Conservation (phyloP, 2,329 filamentous ascomycete species). For the Capronia coronata region DNA sequence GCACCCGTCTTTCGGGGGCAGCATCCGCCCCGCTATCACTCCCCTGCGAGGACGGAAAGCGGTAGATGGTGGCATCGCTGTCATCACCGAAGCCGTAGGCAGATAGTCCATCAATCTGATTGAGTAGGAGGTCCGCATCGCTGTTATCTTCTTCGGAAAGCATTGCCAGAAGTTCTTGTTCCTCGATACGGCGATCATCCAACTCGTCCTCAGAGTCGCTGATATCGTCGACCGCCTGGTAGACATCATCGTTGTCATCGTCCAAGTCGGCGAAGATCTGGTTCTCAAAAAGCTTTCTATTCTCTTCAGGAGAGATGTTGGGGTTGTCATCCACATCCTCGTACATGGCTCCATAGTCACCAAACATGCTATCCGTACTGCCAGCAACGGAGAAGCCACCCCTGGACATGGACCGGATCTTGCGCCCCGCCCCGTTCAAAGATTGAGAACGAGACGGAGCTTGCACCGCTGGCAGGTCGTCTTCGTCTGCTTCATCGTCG, state of each 20-base stretch:
- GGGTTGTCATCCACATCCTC: slow-evolving; percentile 21
- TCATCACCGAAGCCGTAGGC: slow-evolving; percentile 29
- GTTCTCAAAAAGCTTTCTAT: slow-evolving; percentile 23
- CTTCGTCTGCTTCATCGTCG: slow-evolving; percentile 36
- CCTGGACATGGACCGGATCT: slow-evolving; percentile 18
- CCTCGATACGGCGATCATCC: slow-evolving; percentile 59
- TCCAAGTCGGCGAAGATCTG: slow-evolving; percentile 28
- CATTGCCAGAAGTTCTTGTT: slow-evolving; percentile 25
- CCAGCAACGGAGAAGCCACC: slow-evolving; percentile 19
- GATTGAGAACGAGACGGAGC: slow-evolving; percentile 40
- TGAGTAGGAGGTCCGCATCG: slow-evolving; percentile 24
- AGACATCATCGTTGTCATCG: slow-evolving; percentile 40
- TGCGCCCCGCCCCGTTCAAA: slow-evolving; percentile 39
- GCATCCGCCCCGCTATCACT: slow-evolving; percentile 35
- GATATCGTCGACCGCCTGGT: slow-evolving; percentile 71
- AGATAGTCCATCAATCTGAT: slow-evolving; percentile 29
- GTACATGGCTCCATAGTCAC: slow-evolving; percentile 16
- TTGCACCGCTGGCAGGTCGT: slow-evolving; percentile 38
- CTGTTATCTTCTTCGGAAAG: slow-evolving; percentile 33
- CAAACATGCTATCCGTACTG: slow-evolving; percentile 23
- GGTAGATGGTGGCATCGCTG: slow-evolving; percentile 32
- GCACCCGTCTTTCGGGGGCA: slow-evolving; percentile 56
- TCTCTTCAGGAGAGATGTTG: slow-evolving; percentile 20
- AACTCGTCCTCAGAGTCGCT: slow-evolving; percentile 74
- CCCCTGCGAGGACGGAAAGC: slow-evolving; percentile 24